A percentile compares a stretch with the other conserved stretches of the same genome.
phyloP scores from a whole-genome alignment of 495 filamentous ascomycete genomes.

The Daldinia decipiens region DNA sequence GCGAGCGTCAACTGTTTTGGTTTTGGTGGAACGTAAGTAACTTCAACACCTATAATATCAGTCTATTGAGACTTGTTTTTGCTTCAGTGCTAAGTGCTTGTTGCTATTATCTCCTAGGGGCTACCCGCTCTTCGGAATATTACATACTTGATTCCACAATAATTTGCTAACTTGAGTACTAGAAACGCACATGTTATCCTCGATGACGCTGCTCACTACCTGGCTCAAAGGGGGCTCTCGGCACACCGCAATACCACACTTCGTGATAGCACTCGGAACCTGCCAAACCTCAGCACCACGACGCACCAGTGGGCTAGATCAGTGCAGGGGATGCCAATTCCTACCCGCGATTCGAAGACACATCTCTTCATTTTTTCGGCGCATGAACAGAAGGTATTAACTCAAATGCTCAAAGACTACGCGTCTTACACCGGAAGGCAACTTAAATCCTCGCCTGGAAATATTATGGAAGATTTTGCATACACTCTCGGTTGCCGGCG shows the following conservation, averaged over 20 bases:
- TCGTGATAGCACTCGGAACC: neutral
- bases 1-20: slow-evolving; percentile 40
- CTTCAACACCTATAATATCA: neutral
- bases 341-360: slow-evolving; percentile 18
- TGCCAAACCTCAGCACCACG: neutral
- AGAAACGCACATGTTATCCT: slow-evolving; percentile 36
- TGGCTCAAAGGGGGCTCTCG: slow-evolving; percentile 17
- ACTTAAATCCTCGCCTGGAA: neutral
- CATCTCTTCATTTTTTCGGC: slow-evolving; percentile 46
- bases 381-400: slow-evolving; percentile 41
- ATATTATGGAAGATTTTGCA: slow-evolving; percentile 39
- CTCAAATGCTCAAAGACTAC: slow-evolving; percentile 30
- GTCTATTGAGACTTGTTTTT: neutral
- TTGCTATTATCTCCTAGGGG: too few relatives aligned
- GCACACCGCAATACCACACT: slow-evolving; percentile 27
- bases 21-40: slow-evolving; percentile 38
- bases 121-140: neutral
- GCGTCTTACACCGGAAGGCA: slow-evolving; percentile 24
- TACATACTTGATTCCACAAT: too few relatives aligned
- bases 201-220: slow-evolving; percentile 34
- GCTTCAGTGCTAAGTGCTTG: neutral
- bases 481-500: slow-evolving; percentile 45
- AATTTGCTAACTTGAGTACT: slow-evolving; percentile 5
- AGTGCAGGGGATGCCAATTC: neutral
- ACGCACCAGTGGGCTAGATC: neutral